Base-by-base conservation (phyloP, 768 basidiomycete genomes). In the Phylloporus sp. region DNA sequence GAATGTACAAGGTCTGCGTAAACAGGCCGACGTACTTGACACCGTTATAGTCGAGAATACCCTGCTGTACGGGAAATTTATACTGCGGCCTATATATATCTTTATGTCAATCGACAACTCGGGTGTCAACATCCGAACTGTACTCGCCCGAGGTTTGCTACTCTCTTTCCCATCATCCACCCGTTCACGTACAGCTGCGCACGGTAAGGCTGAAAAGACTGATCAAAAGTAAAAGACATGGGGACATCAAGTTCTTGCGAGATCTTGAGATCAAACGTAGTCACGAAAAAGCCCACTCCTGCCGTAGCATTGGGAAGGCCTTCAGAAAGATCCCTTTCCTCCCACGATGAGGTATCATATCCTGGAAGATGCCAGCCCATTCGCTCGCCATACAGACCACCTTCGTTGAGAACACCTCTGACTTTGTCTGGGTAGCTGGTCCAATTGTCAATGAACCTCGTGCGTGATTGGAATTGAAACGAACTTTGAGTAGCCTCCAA, bases 91-190 rank as follows among this genome's bases (percentile, higher is more conserved):
- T 86, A 34, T 3, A 21, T 26, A 27, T 18, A 21, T 15, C 43
- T 22, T 45, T 24, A 41, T 28, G 46, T 54, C 34, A 55, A 28
- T 47, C 22, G 8, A 28, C 26, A 18, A n/a, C 11, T 35, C 27
- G n/a, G 13, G 20, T 6, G 3, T 39, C 31, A 22, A 36, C 22
- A 26, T 42, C 9, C 3, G 33, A 46, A 23, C 11, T 28, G 27
- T 13, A 61, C 75, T 48, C 50, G 80, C 86, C 84, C 84, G 2
- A 86, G 74, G 56, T 86, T 83, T 13, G 68, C 80, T n/a, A 84
- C 74, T 17, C 81, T 64, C 67, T 90, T 90, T 9, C 89, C 90
- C 79, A 87, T 87, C 79, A 85, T 84, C 90, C 90, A 92, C 11
- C 89, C 90, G 55, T 92, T 90, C 17, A 91, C 83, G 48, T 86